Evolutionary conservation across 2,329 filamentous ascomycete species (phyloP).

Genomic region (Colletotrichum agaves): DNA sequence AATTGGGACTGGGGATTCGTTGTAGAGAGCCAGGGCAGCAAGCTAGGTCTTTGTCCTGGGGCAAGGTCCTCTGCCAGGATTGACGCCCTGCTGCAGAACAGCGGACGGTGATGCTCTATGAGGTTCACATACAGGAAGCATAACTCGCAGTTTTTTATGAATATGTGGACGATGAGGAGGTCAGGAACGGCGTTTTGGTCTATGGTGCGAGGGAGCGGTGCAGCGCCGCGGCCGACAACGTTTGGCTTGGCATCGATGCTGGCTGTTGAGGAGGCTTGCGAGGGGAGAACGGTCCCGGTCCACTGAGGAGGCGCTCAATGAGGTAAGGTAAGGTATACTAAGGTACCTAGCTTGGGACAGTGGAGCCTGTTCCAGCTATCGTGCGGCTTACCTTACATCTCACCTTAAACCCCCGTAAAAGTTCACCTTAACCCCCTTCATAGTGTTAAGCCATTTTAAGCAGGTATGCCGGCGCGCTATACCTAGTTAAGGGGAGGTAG

Average conservation of each 20-base stretch:
- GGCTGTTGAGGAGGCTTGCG: slow-evolving; percentile 4
- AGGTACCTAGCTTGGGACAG: slow-evolving; percentile 3
- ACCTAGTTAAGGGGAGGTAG: no score
- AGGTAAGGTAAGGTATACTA: no score
- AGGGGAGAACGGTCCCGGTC: slow-evolving; percentile 11
- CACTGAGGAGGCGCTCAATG: background rate
- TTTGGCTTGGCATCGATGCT: background rate
- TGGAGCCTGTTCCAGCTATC: slow-evolving; percentile 29
- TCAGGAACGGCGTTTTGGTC: slow-evolving; percentile 25
- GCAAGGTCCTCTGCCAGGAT: slow-evolving; percentile 1
- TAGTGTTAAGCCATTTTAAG: no score
- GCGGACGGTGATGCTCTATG: background rate
- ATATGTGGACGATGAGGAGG: background rate
- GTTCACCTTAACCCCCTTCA: no score
- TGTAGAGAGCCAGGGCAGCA: slow-evolving; percentile 3
- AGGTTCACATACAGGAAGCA: slow-evolving; percentile 8
- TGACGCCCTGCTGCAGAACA: background rate
- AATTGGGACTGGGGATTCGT: slow-evolving; percentile 1
- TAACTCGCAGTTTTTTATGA: background rate
- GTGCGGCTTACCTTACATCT: no score
- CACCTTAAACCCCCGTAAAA: no score
- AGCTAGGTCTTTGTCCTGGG: slow-evolving; percentile 22
- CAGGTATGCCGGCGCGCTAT: no score
- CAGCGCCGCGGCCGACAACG: slow-evolving; percentile 7
- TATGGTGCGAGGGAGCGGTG: slow-evolving; percentile 17